Base-by-base conservation (phyloP, 1,139 yeast species). In the Pneumocystis sp. region DNA sequence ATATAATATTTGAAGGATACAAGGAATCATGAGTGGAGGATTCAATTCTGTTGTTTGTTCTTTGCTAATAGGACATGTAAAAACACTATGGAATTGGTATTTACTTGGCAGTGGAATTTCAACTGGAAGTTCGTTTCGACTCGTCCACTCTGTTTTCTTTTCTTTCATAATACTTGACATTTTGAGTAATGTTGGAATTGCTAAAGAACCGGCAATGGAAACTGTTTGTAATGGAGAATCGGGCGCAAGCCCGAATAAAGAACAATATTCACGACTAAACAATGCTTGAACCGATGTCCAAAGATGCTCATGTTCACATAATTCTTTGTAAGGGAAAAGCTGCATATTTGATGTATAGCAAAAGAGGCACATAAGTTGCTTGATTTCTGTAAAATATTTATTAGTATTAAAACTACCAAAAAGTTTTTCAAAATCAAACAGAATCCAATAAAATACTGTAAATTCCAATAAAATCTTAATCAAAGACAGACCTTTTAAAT, bases 1-100 rank as follows among this genome's bases (percentile, higher is more conserved):
- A 50, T 12, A 25, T 12, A 25, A 12, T 50, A 50, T 50, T 2
- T 12, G n/a, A 8, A 50, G 25, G 10, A 84, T 84, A 71, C 89
- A 85, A 0, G 86, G 85, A 50, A 85, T 74, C 66, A 84, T 79
- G 78, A 80, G 79, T 1, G 89, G 86, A 1, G 87, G 86, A 70
- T 85, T 85, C 15, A 73, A 76, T 15, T 72, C 74, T 0, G 86
- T 83, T 0, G 88, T 81, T 72, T 91, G 96, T 70, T 89, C 96
- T 74, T 89, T 87, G 7, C 93, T 82, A 1, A 90, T 91, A 0
- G 97, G 97, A 74, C 97, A 90, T 3, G 89, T 90, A 74, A 89
- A 90, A 2, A 90, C 85, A 0, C 96, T 89, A 74, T 90, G 97
- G 75, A 84, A 87, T 63, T 78, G 78, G 63, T 83, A 73, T 42